These are phyloP conservation scores for Boletus rufocinnamomeus DNA, from an alignment of 768 basidiomycete species.

Conservation along the genomic window DNA sequence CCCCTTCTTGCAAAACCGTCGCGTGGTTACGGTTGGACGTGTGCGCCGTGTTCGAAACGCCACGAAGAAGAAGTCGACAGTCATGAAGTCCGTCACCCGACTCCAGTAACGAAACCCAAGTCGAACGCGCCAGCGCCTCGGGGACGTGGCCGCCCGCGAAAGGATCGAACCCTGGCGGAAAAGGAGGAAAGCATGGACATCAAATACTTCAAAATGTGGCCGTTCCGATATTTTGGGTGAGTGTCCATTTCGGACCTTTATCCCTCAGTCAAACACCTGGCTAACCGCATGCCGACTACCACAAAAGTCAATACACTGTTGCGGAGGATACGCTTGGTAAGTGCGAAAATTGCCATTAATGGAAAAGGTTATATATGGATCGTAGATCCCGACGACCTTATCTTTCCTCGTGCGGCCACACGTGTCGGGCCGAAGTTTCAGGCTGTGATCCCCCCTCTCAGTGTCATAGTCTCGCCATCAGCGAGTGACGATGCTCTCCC, in stretches of 20 bases:
- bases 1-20: slow-evolving; percentile 90
- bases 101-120: slow-evolving; percentile 57
- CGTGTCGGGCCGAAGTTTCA: slow-evolving; percentile 91
- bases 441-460: slow-evolving; percentile 49
- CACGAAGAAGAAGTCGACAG: slow-evolving; percentile 87
- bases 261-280: slow-evolving; percentile 1
- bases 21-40: slow-evolving; percentile 97
- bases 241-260: slow-evolving; percentile 27
- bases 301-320: slow-evolving; percentile 76
- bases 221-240: slow-evolving; percentile 96
- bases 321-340: slow-evolving; percentile 89
- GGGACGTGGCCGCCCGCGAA: slow-evolving; percentile 75
- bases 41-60: slow-evolving; percentile 85
- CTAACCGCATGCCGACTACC: slow-evolving; percentile 17
- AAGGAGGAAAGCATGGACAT: slow-evolving; percentile 75
- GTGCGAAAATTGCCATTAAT: slow-evolving; percentile 28
- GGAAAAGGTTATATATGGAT: slow-evolving; percentile 31
- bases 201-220: slow-evolving; percentile 90
- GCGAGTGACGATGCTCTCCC: background rate
- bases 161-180: slow-evolving; percentile 71
- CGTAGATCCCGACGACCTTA: slow-evolving; percentile 92
- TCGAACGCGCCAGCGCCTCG: slow-evolving; percentile 72
- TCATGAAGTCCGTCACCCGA: slow-evolving; percentile 63
- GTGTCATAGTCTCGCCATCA: slow-evolving; percentile 43
- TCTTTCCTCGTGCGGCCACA: slow-evolving; percentile 91